phyloP scores from a whole-genome alignment of 768 basidiomycete species.

The Macrolepiota albuminosa region DNA sequence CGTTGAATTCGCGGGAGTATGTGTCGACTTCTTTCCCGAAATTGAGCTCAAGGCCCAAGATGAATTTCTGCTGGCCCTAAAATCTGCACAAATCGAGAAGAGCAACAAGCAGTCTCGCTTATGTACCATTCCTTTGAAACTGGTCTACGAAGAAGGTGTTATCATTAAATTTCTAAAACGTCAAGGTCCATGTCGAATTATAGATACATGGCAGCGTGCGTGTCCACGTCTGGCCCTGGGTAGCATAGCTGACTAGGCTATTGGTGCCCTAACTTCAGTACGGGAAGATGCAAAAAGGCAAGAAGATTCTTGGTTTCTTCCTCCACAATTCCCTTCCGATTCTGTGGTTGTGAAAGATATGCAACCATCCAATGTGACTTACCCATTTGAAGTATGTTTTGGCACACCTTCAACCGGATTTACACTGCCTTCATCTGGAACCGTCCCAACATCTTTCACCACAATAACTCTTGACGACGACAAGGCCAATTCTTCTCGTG shows the following conservation, averaged over 20 bases:
- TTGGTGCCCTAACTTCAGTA: conserved; percentile 5
- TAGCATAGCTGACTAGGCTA: not conserved
- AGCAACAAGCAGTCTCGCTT: conserved; percentile 19
- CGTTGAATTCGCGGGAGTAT: conserved; percentile 30
- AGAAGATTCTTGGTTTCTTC: conserved; percentile 26
- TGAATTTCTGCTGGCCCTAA: conserved; percentile 42
- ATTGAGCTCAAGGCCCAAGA: conserved; percentile 39
- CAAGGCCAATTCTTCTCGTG: not conserved
- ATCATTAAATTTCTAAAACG: conserved; percentile 32
- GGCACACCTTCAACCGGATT: not conserved
- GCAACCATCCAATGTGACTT: not conserved
- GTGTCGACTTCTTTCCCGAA: conserved; percentile 24
- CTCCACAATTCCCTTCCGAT: conserved; percentile 15
- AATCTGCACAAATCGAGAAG: conserved; percentile 33
- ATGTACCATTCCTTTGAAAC: conserved; percentile 32
- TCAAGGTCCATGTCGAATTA: conserved; percentile 17
- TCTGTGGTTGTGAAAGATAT: not conserved
- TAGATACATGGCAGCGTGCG: conserved; percentile 41
- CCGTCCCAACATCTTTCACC: not conserved
- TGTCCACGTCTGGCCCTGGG: not conserved
- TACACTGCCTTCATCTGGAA: not conserved
- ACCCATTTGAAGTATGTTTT: not conserved
- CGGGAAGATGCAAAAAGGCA: conserved; percentile 6
- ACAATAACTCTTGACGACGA: not conserved
- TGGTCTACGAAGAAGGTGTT: conserved; percentile 41